Conservation (phyloP, 352 stramenopile species). For the Globisporangium solare region DNA sequence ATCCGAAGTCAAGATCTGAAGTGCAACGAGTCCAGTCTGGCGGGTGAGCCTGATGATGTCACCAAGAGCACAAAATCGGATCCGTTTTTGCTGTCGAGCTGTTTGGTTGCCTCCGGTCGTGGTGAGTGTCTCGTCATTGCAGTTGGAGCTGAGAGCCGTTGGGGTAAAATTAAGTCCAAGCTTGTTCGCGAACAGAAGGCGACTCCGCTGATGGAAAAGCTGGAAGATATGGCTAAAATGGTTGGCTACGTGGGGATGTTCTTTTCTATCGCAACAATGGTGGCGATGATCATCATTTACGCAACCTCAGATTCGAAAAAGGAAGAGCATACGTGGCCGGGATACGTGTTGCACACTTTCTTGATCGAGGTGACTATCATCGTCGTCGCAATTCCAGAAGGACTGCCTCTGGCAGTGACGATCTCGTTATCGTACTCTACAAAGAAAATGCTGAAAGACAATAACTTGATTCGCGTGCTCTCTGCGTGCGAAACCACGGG, state of each 20-base stretch:
- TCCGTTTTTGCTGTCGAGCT: slow-evolving; percentile 87
- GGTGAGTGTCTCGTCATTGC: slow-evolving; percentile 81
- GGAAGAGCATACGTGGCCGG: slow-evolving; percentile 60
- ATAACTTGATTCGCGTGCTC: slow-evolving; percentile 98
- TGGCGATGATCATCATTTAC: slow-evolving; percentile 86
- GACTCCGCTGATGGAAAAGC: slow-evolving; percentile 92
- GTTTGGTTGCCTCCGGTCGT: slow-evolving; percentile 63
- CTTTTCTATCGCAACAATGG: slow-evolving; percentile 84
- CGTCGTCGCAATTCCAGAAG: slow-evolving; percentile 94
- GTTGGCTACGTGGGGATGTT: slow-evolving; percentile 86
- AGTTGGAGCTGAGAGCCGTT: slow-evolving; percentile 77
- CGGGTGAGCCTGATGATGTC: slow-evolving; percentile 93
- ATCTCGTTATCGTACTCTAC: slow-evolving; percentile 95
- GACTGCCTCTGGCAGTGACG: slow-evolving; percentile 90
- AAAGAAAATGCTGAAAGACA: slow-evolving; percentile 98
- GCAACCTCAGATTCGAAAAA: slow-evolving; percentile 52
- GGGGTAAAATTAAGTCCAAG: slow-evolving; percentile 91
- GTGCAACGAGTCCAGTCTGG: slow-evolving; percentile 95
- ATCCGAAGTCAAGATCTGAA: slow-evolving; percentile 91
- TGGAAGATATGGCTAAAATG: slow-evolving; percentile 88
- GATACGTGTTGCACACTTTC: slow-evolving; percentile 91
- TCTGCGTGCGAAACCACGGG: slow-evolving; percentile 98
- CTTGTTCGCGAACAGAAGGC: slow-evolving; percentile 83
- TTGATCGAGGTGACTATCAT: slow-evolving; percentile 93
- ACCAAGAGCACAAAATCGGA: slow-evolving; percentile 72